Evolutionary conservation across 73 alveolate genomes (phyloP), one percentile per base, ranked within the genome.

Genomic region (Uronychia setigera): DNA sequence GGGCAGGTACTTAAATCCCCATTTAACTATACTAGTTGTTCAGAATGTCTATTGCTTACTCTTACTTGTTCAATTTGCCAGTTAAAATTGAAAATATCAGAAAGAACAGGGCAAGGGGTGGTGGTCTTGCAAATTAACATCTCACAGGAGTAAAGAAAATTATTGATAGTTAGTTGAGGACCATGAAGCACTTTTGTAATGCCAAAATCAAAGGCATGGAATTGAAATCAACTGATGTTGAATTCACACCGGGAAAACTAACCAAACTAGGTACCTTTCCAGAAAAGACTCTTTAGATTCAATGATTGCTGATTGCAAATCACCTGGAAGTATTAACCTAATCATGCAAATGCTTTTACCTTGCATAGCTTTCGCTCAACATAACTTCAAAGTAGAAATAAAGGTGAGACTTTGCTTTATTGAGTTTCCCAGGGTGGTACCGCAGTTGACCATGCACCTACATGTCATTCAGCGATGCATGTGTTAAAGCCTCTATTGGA

Each of bases 361-460:
- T 19, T 85, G 96, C 74, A 28, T 89, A 1, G 82, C 91, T 79
- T 94, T 83, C 83, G 67, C 96, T 58, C 57, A 80, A 80, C 77
- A 81, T 29, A 77, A 60, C 28, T 0, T 58, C 0, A 76, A 58
- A 0, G 79, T n/a, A 5, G 78, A 31, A 27, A 30, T 83, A 34
- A 76, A 90, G 35, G 35, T 89, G 57, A 88, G 83, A 60, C 86
- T 92, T 26, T n/a, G n/a, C n/a, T n/a, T n/a, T n/a, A n/a, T n/a
- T n/a, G n/a, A n/a, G n/a, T n/a, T n/a, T n/a, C n/a, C n/a, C 87
- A 91, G 14, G 98, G 98, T 25, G 98, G 98, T 33, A 94, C 97
- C 13, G 35, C 91, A 29, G 97, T 88, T 14, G 89, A 91, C 82
- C 86, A 88, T 89, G 90, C 96, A 80, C 98, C 98, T 14, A 81